Percentiles rank a stretch among this genome's conserved stretches.
Conservation (phyloP, 352 stramenopile species). For the Phytophthora citricola region DNA sequence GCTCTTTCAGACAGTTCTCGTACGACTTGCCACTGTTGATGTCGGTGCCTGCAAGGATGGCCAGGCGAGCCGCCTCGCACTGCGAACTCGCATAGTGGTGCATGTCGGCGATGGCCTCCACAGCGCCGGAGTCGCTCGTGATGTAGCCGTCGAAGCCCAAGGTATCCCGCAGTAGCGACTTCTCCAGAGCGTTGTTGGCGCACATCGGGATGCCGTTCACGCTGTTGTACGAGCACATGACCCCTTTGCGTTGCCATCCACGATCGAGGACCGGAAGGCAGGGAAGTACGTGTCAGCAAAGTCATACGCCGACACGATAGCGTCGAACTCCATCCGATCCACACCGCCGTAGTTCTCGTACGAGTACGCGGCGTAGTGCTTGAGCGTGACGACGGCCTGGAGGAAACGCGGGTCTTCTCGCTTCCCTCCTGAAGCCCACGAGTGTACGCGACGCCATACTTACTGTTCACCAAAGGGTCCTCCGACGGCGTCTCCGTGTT, state of each 20-base stretch:
- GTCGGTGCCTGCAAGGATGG: slow-evolving; percentile 77
- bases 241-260: slow-evolving; percentile 68
- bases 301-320: slow-evolving; percentile 87
- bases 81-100: slow-evolving; percentile 77
- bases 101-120: slow-evolving; percentile 76
- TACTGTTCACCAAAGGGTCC: slow-evolving; percentile 89
- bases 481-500: slow-evolving; percentile 93
- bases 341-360: slow-evolving; percentile 72
- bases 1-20: slow-evolving; percentile 64
- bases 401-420: slow-evolving; percentile 52
- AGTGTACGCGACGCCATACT: slow-evolving; percentile 91
- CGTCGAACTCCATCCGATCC: slow-evolving; percentile 87
- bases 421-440: slow-evolving; percentile 80
- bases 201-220: slow-evolving; percentile 94
- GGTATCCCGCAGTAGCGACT: slow-evolving; percentile 65
- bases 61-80: slow-evolving; percentile 57
- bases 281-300: slow-evolving; percentile 93
- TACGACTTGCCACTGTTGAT: slow-evolving; percentile 88
- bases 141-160: slow-evolving; percentile 94
- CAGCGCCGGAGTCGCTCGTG: slow-evolving; percentile 92
- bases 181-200: slow-evolving; percentile 77
- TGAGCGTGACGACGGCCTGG: slow-evolving; percentile 90
- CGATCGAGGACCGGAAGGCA: slow-evolving; percentile 81
- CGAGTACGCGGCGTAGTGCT: slow-evolving; percentile 94
- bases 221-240: slow-evolving; percentile 98